Evolutionary conservation across 805 yeast genomes (phyloP), one percentile per base, ranked within the genome.

Genomic region (Nematodospora valgi): DNA sequence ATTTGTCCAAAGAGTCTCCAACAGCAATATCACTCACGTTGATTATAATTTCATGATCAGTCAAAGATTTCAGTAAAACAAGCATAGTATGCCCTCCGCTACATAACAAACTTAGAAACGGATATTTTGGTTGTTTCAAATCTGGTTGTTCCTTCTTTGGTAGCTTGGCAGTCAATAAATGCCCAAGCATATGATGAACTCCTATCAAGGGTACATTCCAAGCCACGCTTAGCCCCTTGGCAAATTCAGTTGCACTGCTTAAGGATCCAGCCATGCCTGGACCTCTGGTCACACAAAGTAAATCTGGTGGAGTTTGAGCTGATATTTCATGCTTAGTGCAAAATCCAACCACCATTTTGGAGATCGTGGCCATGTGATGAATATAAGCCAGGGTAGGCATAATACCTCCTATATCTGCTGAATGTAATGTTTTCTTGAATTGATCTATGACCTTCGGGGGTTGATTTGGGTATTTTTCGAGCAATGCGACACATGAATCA

Each of bases 161-260:
- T 23, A 67, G 46, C 13, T 47, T 51, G 0, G 69, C 56, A 0
- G 86, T 68, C 19, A 93, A 56, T 4, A 93, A 62, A 61, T 93
- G 98, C 0, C 95, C 98, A 32, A 91, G 66, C 98, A 93, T 91
- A 51, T 93, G 98, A 55, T 93, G 95, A 0, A 91, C 96, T 0
- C 97, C 98, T 2, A 93, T 65, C 13, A 86, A 50, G 0, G 96
- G 97, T 5, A 66, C 72, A 10, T 72, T 56, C 82, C 87, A 83
- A 0, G 89, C 97, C 0, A 83, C 61, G 1, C 88, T 64, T 9
- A 93, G 62, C 0, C 98, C 98, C 48, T 86, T 83, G 0, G 95
- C 95, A 26, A 86, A 59, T 49, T 85, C 93, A 16, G 84, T 65
- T 1, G 97, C 94, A 0, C 86, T 82, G 7, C 86, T 73, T 10